Evolutionary conservation across 2,329 filamentous ascomycete genomes (phyloP).

Genomic region (Lecanicillium sp.): DNA sequence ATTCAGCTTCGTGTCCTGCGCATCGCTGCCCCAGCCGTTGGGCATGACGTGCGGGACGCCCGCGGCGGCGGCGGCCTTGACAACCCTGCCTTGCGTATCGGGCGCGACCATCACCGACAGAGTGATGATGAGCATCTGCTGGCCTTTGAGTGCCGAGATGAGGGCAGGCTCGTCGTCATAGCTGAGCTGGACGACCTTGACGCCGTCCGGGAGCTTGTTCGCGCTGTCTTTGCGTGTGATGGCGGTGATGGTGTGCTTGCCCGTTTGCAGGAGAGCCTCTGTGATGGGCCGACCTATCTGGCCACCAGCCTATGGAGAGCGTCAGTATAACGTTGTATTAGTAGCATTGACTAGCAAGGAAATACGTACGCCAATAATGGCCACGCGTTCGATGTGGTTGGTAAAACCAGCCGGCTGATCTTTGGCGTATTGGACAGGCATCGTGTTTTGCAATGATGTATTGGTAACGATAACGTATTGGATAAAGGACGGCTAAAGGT

Average conservation of each 20-base stretch:
- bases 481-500: no score
- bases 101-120: constrained; percentile 30
- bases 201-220: constrained; percentile 33
- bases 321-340: no score
- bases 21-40: constrained; percentile 32
- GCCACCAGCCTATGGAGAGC: constrained; percentile 27
- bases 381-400: constrained; percentile 30
- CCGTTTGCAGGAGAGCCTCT: constrained; percentile 35
- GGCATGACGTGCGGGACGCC: constrained; percentile 45
- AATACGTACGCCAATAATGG: constrained; percentile 37
- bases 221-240: constrained; percentile 38
- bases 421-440: constrained; percentile 13
- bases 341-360: no score
- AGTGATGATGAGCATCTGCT: constrained; percentile 48
- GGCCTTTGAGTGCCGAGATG: constrained; percentile 39
- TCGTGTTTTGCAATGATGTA: no score
- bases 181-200: constrained; percentile 32
- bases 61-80: constrained; percentile 41
- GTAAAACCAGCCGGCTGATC: constrained; percentile 15
- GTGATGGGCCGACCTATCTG: constrained; percentile 33
- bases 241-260: constrained; percentile 45
- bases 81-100: constrained; percentile 35
- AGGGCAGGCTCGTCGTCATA: constrained; percentile 35
- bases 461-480: no score
- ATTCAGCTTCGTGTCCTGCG: constrained; percentile 17